phyloP scores from a whole-genome alignment of 306 rosid genomes.

The Biancaea sappan region DNA sequence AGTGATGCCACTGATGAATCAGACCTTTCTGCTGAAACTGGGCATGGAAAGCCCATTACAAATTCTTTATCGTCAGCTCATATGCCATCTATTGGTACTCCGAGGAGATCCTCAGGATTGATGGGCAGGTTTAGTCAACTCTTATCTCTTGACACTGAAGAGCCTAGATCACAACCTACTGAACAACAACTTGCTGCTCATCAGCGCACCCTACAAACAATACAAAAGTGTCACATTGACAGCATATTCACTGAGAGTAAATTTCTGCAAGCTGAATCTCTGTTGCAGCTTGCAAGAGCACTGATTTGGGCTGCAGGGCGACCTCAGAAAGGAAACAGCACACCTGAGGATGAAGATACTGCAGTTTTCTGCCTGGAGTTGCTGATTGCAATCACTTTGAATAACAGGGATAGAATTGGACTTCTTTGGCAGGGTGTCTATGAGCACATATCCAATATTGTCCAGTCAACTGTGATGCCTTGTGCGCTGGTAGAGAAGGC shows the following conservation, averaged over 20 bases:
- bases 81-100: constrained; percentile 66
- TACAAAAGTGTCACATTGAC: constrained; percentile 87
- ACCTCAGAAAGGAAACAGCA: constrained; percentile 71
- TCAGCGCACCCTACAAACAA: constrained; percentile 76
- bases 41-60: constrained; percentile 59
- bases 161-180: constrained; percentile 81
- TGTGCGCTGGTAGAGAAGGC: constrained; percentile 93
- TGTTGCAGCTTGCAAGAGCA: constrained; percentile 81
- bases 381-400: constrained; percentile 81
- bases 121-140: constrained; percentile 97
- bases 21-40: constrained; percentile 71
- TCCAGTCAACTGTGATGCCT: constrained; percentile 91
- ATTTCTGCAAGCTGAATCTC: constrained; percentile 91
- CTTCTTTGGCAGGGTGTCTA: constrained; percentile 94
- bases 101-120: constrained; percentile 84
- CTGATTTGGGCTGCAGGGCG: constrained; percentile 75
- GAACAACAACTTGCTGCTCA: constrained; percentile 94
- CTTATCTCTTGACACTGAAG: constrained; percentile 87
- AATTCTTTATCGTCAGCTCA: constrained; percentile 70
- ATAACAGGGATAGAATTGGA: constrained; percentile 91
- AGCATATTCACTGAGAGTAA: constrained; percentile 88
- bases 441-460: constrained; percentile 84
- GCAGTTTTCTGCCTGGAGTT: constrained; percentile 89
- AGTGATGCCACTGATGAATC: constrained; percentile 88
- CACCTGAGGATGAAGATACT: constrained; percentile 83